Conservation (phyloP, 176 grass and related monocot genomes). For the Bromus sterilis region DNA sequence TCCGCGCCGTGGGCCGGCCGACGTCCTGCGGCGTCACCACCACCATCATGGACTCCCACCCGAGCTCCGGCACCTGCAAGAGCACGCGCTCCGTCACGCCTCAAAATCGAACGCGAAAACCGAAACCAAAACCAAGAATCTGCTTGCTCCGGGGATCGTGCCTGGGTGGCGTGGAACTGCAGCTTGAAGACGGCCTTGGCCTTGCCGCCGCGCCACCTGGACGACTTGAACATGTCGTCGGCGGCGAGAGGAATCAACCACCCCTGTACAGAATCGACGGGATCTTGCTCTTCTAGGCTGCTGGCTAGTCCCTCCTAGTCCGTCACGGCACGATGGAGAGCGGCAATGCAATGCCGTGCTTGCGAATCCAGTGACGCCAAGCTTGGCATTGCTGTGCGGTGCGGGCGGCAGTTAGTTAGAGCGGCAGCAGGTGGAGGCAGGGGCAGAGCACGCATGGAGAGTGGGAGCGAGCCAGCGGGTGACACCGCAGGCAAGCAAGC, state of each 20-base stretch:
- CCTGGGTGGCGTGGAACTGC: constrained; percentile 82
- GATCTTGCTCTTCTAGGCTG: not conserved
- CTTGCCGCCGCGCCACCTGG: constrained; percentile 74
- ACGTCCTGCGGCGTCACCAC: constrained; percentile 70
- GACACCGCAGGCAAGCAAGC: not conserved
- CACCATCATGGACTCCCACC: constrained; percentile 73
- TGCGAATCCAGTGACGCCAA: constrained; percentile 13
- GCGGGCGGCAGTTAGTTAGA: constrained; percentile 11
- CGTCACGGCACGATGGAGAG: constrained; percentile 1
- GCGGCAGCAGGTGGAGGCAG: constrained; percentile 24
- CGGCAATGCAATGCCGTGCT: constrained; percentile 50
- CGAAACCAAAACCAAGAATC: not conserved
- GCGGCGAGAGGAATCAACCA: not conserved
- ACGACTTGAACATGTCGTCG: constrained; percentile 77
- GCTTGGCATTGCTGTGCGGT: constrained; percentile 22
- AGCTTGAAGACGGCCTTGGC: constrained; percentile 88
- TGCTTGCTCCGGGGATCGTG: not conserved
- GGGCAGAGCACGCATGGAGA: constrained; percentile 32
- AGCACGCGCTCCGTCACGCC: constrained; percentile 3
- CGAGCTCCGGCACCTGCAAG: constrained; percentile 52
- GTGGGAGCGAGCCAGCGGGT: not conserved
- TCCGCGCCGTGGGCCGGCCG: constrained; percentile 65
- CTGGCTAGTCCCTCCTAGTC: not conserved
- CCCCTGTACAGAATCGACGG: not conserved
- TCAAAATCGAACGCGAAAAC: not conserved